phyloP scores from a whole-genome alignment of 805 yeast species.

The Isabelozyma heimii region DNA sequence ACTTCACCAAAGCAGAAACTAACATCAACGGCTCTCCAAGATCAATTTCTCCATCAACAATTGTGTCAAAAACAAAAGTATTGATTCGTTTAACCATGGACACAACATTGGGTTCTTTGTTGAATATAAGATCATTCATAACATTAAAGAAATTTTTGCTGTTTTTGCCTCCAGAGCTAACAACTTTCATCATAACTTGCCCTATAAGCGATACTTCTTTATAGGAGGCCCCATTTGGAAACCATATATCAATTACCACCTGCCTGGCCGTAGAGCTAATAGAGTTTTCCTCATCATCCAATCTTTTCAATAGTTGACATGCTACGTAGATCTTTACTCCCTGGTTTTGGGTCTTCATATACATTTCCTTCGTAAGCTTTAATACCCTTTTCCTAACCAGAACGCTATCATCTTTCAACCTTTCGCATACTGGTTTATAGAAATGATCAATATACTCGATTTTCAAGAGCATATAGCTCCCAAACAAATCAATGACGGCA shows the following conservation, averaged over 20 bases:
- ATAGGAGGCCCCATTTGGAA: conserved; percentile 4
- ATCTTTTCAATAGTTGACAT: conserved; percentile 49
- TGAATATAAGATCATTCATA: conserved; percentile 43
- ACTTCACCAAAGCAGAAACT: conserved; percentile 54
- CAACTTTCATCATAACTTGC: conserved; percentile 38
- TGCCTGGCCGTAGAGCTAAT: conserved; percentile 37
- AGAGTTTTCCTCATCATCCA: conserved; percentile 70
- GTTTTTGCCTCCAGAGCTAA: conserved; percentile 34
- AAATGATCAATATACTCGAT: conserved; percentile 48
- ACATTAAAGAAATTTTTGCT: conserved; percentile 44
- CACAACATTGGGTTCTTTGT: conserved; percentile 14
- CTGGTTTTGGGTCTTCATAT: conserved; percentile 26
- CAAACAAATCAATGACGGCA: conserved; percentile 68
- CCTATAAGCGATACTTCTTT: conserved; percentile 4
- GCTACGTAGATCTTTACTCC: conserved; percentile 41
- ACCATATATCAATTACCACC: conserved; percentile 26
- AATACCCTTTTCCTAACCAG: conserved; percentile 65
- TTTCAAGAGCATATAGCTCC: conserved; percentile 41
- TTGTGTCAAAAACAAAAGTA: conserved; percentile 31
- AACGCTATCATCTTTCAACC: conserved; percentile 58
- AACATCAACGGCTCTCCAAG: conserved; percentile 44
- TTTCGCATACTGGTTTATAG: conserved; percentile 46
- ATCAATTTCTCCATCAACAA: conserved; percentile 15
- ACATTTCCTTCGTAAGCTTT: conserved; percentile 49
- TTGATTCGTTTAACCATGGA: conserved; percentile 34